Conservation (phyloP, 148 eudicot species). For the Salicornia ramosissima region DNA sequence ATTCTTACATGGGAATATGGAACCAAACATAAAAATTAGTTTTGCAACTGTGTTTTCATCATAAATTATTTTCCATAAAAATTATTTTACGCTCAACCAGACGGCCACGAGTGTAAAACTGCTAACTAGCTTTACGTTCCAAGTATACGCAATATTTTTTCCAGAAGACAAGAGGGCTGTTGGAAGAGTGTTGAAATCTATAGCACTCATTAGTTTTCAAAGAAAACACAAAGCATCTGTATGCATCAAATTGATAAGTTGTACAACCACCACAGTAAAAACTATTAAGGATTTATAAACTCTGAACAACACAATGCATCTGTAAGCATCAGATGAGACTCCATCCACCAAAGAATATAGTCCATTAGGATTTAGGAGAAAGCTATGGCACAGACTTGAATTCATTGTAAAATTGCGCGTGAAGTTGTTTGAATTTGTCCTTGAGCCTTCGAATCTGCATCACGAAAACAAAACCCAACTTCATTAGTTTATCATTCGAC, state of each 20-base stretch:
- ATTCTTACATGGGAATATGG: too few species aligned
- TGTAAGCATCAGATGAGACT: too few species aligned
- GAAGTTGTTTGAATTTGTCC: slow-evolving; percentile 79
- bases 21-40: too few species aligned
- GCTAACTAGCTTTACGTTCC: background rate
- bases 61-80: too few species aligned
- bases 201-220: too few species aligned
- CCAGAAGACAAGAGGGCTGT: too few species aligned
- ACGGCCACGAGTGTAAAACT: too few species aligned
- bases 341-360: background rate
- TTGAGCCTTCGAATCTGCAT: slow-evolving; percentile 78
- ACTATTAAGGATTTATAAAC: background rate
- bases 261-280: background rate
- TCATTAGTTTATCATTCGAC: background rate
- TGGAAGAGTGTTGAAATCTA: too few species aligned
- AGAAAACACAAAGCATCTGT: background rate
- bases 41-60: too few species aligned
- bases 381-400: slow-evolving; percentile 31
- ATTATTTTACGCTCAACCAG: too few species aligned
- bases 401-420: slow-evolving; percentile 51
- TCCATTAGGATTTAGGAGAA: background rate
- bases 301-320: slow-evolving; percentile 1
- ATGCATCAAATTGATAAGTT: background rate
- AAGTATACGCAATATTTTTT: too few species aligned
- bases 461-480: background rate